Conservation (phyloP, 1,284 basidiomycete species). For the Ganoderma meredithae region DNA sequence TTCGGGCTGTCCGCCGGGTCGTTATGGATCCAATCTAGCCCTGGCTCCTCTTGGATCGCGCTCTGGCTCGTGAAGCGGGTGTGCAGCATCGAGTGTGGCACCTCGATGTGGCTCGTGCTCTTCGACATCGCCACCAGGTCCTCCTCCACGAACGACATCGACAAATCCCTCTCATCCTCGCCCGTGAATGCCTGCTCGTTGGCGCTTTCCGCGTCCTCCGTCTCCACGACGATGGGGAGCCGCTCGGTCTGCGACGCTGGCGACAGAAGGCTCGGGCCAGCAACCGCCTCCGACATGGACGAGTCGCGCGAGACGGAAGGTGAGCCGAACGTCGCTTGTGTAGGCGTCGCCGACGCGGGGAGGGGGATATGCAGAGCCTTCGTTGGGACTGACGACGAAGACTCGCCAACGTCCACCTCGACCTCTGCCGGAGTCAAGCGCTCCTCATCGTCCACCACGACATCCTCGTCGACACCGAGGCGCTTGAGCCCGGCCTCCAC, state of each 20-base stretch:
- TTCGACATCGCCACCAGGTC: constrained; percentile 78
- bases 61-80: constrained; percentile 53
- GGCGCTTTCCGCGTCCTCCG: constrained; percentile 43
- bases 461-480: constrained; percentile 64
- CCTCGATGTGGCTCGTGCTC: constrained; percentile 73
- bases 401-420: constrained; percentile 42
- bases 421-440: constrained; percentile 46
- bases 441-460: constrained; percentile 59
- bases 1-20: constrained; percentile 52
- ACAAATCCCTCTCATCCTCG: constrained; percentile 47
- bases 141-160: constrained; percentile 64
- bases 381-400: constrained; percentile 19
- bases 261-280: constrained; percentile 28
- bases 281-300: constrained; percentile 20
- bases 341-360: constrained; percentile 23
- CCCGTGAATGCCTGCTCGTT: background rate
- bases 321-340: constrained; percentile 27
- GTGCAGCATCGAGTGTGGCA: constrained; percentile 47
- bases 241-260: constrained; percentile 37
- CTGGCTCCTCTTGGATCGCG: constrained; percentile 42
- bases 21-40: constrained; percentile 72
- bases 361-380: constrained; percentile 15
- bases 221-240: constrained; percentile 56
- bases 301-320: constrained; percentile 24
- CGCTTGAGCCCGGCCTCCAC: constrained; percentile 81